Conservation (phyloP, 1,284 basidiomycete species). For the Fereydounia khargensis region DNA sequence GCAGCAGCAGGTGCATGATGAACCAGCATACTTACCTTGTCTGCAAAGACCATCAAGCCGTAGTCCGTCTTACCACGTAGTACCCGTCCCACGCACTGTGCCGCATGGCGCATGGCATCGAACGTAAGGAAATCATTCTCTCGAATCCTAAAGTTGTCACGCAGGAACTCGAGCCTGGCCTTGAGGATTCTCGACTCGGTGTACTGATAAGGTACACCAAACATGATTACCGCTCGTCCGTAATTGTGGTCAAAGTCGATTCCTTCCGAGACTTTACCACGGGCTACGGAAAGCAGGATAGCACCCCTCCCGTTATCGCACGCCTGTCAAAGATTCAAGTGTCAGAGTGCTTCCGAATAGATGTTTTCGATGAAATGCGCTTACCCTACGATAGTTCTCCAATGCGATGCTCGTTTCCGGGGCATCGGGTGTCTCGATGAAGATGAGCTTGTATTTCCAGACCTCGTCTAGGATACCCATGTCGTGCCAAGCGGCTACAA, state of each 20-base stretch:
- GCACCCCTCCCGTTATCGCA: conserved; percentile 98
- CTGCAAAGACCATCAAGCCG: conserved; percentile 98
- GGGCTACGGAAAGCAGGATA: conserved; percentile 90
- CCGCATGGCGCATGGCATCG: conserved; percentile 98
- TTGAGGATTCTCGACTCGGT: conserved; percentile 97
- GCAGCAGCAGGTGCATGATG: too few species aligned
- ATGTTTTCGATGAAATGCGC: too few species aligned
- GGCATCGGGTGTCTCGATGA: conserved; percentile 98
- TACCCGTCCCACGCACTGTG: conserved; percentile 97
- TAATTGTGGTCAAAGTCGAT: conserved; percentile 99
- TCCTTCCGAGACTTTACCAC: conserved; percentile 98
- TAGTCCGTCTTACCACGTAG: conserved; percentile 98
- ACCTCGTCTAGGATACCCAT: conserved; percentile 99
- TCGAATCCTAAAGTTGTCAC: conserved; percentile 96
- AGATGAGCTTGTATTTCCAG: conserved; percentile 99
- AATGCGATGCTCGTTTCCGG: conserved; percentile 97
- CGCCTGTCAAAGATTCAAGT: too few species aligned
- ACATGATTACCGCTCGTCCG: conserved; percentile 98
- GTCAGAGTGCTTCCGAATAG: too few species aligned
- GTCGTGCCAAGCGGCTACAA: conserved; percentile 99
- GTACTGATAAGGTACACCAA: conserved; percentile 97
- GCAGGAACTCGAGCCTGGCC: conserved; percentile 91
- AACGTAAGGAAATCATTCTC: conserved; percentile 99
- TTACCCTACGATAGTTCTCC: conserved; percentile 90
- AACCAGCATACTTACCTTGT: conserved; percentile 64